Evolutionary conservation across 495 filamentous ascomycete genomes (phyloP), one percentile per base, ranked within the genome.

Genomic region (Penicillium paradoxum): DNA sequence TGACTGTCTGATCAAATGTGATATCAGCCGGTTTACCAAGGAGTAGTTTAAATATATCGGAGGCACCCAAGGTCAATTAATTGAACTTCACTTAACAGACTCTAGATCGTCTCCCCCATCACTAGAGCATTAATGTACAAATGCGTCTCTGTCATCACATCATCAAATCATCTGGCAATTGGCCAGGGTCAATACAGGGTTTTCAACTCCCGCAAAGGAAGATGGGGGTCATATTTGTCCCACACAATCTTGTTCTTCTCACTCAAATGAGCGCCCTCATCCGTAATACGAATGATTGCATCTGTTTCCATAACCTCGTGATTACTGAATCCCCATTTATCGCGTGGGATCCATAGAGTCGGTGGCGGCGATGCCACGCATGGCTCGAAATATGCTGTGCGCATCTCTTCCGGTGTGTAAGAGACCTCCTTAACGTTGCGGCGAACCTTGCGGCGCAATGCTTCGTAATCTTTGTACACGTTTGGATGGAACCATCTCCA

Each of bases 401-500:
- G 62, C 13, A 76, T 62, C 33, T 86, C 76, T 32, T 84, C 79
- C 1, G 74, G 66, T 0, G 76, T 73, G 58, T 88, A 84, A 17
- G 69, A 60, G 22, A 74, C 68, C 24, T 72, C 70, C 1, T 78
- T 76, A 27, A 80, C 65, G 39, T 77, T 73, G 21, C 78, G 78
- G 4, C 89, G 88, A 11, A 91, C 81, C 38, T 90, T 79, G 13
- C 79, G 77, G 15, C 89, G 82, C 40, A 91, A 78, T 18, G 79
- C 73, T 1, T 76, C 71, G 57, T 90, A 92, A 62, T 87, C 83
- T 30, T 79, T 71, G 67, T 90, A 85, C 17, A 84, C 71, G 74
- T 91, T 86, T 0, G 90, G 90, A 57, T 85, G 83, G 57, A 96
- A 76, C 75, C 85, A 93, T 60, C 84, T 86, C 54, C 75, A 66